These are phyloP conservation scores for Schizosaccharomyces versatilis DNA, from an alignment of 1,139 yeast genomes.

Conservation along the genomic window DNA sequence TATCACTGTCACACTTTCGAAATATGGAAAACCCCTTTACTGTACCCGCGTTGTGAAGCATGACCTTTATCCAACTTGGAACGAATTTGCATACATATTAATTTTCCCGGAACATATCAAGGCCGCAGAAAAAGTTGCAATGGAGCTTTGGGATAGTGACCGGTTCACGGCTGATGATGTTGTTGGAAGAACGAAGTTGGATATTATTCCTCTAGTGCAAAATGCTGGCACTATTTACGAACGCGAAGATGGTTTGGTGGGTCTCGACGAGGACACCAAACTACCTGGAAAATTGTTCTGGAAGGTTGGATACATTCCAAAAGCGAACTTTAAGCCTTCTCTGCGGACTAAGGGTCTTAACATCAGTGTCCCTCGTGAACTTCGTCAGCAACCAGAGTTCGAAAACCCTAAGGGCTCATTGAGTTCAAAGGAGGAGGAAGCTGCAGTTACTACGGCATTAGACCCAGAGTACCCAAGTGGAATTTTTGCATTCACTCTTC, in stretches of 20 bases:
- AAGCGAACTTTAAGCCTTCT: conserved; percentile 4
- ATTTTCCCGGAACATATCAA: conserved; percentile 9
- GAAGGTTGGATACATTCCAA: conserved; percentile 7
- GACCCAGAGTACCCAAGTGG: conserved; percentile 9
- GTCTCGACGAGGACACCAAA: conserved; percentile 3
- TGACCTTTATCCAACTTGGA: conserved; percentile 8
- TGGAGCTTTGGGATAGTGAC: conserved; percentile 9
- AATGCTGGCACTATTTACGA: conserved; percentile 3
- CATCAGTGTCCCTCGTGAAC: conserved; percentile 3
- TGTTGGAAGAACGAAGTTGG: conserved; percentile 7
- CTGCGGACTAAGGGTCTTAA: conserved; percentile 7
- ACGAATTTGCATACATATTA: conserved; percentile 7
- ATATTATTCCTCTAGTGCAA: conserved; percentile 5
- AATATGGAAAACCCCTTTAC: conserved; percentile 8
- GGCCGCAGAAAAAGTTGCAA: conserved; percentile 8
- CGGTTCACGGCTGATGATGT: conserved; percentile 7
- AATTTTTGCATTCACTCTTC: conserved; percentile 5
- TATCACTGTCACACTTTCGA: conserved; percentile 7
- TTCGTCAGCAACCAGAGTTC: conserved; percentile 6
- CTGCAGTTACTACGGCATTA: conserved; percentile 7
- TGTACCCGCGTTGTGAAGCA: conserved; percentile 9
- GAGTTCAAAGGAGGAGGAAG: conserved; percentile 6
- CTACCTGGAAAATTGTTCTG: conserved; percentile 8
- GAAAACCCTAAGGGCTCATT: conserved; percentile 6
- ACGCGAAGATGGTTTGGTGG: conserved; percentile 5